Evolutionary conservation across 2,329 filamentous ascomycete genomes (phyloP).

Genomic region (Fusarium brevicatenulatum): DNA sequence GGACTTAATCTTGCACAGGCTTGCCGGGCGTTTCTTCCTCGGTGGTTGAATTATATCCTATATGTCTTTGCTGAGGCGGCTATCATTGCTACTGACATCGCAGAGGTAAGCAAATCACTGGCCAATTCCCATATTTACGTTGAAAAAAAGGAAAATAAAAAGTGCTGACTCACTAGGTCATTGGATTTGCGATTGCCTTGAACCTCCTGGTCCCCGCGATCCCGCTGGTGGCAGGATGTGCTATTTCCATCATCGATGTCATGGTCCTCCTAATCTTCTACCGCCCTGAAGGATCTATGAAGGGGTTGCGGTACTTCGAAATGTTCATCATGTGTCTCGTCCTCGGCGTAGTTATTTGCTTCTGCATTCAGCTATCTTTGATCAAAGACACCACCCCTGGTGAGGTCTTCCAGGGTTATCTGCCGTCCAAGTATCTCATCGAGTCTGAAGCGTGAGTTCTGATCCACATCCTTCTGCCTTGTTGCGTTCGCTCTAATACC

Average conservation of each 20-base stretch:
- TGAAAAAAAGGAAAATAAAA: neutral
- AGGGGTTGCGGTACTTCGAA: neutral
- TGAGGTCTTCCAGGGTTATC: neutral
- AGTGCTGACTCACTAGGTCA: neutral
- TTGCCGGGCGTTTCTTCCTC: neutral
- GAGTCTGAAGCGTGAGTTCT: neutral
- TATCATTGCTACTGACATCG: neutral
- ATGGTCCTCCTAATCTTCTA: neutral
- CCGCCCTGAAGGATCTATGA: neutral
- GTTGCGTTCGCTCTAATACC: neutral
- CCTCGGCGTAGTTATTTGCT: neutral
- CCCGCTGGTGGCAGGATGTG: neutral
- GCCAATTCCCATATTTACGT: fast-evolving
- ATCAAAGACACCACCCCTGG: neutral
- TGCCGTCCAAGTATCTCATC: neutral
- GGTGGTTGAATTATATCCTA: neutral
- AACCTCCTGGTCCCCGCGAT: neutral
- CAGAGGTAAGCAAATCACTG: neutral
- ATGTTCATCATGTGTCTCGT: neutral
- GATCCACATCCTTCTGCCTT: fast-evolving
- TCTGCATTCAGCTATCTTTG: neutral
- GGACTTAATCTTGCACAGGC: neutral
- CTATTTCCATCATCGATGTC: neutral
- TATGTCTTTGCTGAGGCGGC: neutral
- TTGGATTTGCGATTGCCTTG: neutral